Conservation (phyloP, 805 yeast genomes). For the Blastobotrys muscicola region DNA sequence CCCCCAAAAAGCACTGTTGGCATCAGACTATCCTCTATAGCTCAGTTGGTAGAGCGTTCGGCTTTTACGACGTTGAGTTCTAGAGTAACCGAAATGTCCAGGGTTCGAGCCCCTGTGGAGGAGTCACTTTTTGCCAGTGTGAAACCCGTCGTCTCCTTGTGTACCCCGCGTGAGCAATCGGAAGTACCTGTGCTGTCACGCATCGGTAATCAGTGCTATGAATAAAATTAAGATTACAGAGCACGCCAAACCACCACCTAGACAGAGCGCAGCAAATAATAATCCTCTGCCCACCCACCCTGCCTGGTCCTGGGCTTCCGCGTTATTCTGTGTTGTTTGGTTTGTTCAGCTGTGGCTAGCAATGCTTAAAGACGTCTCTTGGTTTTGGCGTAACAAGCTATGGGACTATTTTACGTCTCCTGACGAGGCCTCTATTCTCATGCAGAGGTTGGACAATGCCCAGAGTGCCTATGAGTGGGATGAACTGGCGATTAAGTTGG, state of each 20-base stretch:
- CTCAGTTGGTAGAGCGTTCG: slow-evolving; percentile 61
- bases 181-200: too few species aligned
- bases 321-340: background rate
- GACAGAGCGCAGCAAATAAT: too few species aligned
- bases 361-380: background rate
- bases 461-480: slow-evolving; percentile 65
- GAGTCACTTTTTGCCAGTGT: slow-evolving; percentile 22
- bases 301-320: too few species aligned
- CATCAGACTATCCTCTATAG: slow-evolving; percentile 32
- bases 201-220: too few species aligned
- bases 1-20: too few species aligned
- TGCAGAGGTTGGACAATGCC: slow-evolving; percentile 29
- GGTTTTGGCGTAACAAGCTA: slow-evolving; percentile 7
- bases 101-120: slow-evolving; percentile 56
- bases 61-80: slow-evolving; percentile 35
- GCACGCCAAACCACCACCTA: too few species aligned
- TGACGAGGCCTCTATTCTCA: slow-evolving; percentile 19
- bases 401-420: slow-evolving; percentile 10
- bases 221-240: too few species aligned
- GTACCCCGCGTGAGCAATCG: too few species aligned
- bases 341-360: background rate
- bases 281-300: too few species aligned
- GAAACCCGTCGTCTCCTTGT: too few species aligned
- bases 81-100: slow-evolving; percentile 43
- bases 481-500: slow-evolving; percentile 35